Evolutionary conservation across 495 filamentous ascomycete species (phyloP).

Genomic region (Podospora tetraspora): DNA sequence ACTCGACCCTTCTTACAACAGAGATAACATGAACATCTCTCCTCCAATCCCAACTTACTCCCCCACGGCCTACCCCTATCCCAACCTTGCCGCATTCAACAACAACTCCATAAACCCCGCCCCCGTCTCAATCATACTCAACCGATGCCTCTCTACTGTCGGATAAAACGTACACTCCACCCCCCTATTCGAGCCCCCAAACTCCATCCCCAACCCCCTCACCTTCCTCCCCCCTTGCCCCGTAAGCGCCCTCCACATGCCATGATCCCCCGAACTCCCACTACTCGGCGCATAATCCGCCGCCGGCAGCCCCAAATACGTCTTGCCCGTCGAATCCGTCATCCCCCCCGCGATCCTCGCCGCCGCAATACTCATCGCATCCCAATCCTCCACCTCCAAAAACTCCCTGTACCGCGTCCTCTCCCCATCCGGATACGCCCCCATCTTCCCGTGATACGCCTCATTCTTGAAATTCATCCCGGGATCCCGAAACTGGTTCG

Average conservation of each 20-base stretch:
- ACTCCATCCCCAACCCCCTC: conserved; percentile 40
- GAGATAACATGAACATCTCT: not conserved
- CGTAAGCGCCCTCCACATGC: not conserved
- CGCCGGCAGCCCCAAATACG: conserved; percentile 29
- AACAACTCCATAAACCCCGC: conserved; percentile 8
- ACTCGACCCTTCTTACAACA: not conserved
- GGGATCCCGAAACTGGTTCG: conserved; percentile 28
- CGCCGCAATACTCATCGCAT: not conserved
- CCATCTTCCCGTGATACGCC: conserved; percentile 34
- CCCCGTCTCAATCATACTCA: conserved; percentile 1
- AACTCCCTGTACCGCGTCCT: conserved; percentile 35
- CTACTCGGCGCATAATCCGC: conserved; percentile 34
- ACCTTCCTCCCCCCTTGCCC: conserved; percentile 27
- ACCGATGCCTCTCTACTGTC: not conserved
- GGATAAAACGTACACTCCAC: not conserved
- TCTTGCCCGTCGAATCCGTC: conserved; percentile 23
- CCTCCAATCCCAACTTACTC: too few species aligned
- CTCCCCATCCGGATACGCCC: conserved; percentile 22
- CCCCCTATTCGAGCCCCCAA: conserved; percentile 31
- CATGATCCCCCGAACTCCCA: conserved; percentile 22
- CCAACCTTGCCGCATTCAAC: not conserved
- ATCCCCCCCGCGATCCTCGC: not conserved
- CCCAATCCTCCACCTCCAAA: conserved; percentile 18
- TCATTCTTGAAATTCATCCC: conserved; percentile 35
- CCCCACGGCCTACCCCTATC: not conserved